Evolutionary conservation across 495 filamentous ascomycete genomes (phyloP).

Genomic region (Penicillium herquei): DNA sequence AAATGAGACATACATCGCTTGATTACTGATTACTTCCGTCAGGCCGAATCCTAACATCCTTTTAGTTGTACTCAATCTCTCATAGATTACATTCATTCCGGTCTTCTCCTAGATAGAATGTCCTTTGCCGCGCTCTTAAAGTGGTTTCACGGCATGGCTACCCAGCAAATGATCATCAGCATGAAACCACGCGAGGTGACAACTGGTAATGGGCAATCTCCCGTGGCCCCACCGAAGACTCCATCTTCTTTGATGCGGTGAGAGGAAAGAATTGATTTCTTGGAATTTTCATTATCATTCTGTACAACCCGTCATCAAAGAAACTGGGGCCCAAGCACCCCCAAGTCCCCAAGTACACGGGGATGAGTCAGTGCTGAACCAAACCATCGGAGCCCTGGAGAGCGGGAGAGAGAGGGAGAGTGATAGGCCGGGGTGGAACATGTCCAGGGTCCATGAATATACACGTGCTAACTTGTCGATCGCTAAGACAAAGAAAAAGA

Average conservation of each 20-base stretch:
- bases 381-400: not conserved
- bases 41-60: not conserved
- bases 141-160: not conserved
- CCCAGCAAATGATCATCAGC: not conserved
- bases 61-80: too few species aligned
- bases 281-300: not conserved
- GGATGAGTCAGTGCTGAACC: not conserved
- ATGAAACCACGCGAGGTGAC: constrained; percentile 33
- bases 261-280: constrained; percentile 1
- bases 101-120: too few species aligned
- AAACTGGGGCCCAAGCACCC: not conserved
- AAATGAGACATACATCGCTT: too few species aligned
- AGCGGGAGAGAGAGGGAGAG: not conserved
- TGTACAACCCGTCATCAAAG: not conserved
- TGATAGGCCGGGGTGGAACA: not conserved
- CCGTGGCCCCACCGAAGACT: constrained; percentile 28
- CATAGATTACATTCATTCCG: too few species aligned
- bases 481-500: constrained; percentile 9
- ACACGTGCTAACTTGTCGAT: constrained; percentile 36
- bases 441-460: not conserved
- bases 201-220: constrained; percentile 32
- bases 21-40: too few species aligned
- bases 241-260: constrained; percentile 32
- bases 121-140: not conserved
- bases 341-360: not conserved